Conservation (phyloP, 257 asterid genomes). For the Coffea canephora region DNA sequence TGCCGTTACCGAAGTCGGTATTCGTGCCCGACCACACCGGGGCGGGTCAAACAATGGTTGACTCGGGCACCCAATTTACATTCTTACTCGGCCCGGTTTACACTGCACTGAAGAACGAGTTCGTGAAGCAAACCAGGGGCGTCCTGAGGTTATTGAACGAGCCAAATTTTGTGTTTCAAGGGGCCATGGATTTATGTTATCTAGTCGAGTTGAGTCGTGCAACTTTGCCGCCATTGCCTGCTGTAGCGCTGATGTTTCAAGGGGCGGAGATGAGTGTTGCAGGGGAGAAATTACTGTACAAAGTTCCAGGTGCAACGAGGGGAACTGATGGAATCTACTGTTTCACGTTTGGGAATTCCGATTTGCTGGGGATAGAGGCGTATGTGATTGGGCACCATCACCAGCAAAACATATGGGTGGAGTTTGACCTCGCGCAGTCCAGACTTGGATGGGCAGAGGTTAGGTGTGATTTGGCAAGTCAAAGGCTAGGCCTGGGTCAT, state of each 20-base stretch:
- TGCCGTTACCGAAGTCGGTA: slow-evolving; percentile 47
- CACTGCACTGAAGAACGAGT: slow-evolving; percentile 52
- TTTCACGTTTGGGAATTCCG: slow-evolving; percentile 79
- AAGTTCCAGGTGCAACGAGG: slow-evolving; percentile 50
- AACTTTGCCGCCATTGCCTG: slow-evolving; percentile 46
- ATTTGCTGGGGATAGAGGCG: slow-evolving; percentile 72
- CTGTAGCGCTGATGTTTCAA: slow-evolving; percentile 55
- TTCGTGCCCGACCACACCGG: slow-evolving; percentile 77
- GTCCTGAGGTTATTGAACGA: slow-evolving; percentile 39
- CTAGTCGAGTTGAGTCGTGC: slow-evolving; percentile 33
- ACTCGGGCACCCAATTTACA: slow-evolving; percentile 84
- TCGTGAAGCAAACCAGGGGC: slow-evolving; percentile 47
- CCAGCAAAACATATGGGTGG: slow-evolving; percentile 80
- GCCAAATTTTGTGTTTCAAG: slow-evolving; percentile 64
- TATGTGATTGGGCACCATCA: slow-evolving; percentile 79
- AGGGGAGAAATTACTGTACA: slow-evolving; percentile 65
- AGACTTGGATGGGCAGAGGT: slow-evolving; percentile 69
- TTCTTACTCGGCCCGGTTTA: slow-evolving; percentile 63
- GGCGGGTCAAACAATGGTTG: slow-evolving; percentile 88
- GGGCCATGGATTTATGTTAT: slow-evolving; percentile 80
- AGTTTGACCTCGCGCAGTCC: slow-evolving; percentile 59
- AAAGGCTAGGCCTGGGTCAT: slow-evolving; percentile 39
- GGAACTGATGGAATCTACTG: slow-evolving; percentile 50
- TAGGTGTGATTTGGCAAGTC: slow-evolving; percentile 67
- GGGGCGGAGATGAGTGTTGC: slow-evolving; percentile 76